Evolutionary conservation across 495 filamentous ascomycete species (phyloP).

Genomic region (Pyrenula aspistea): DNA sequence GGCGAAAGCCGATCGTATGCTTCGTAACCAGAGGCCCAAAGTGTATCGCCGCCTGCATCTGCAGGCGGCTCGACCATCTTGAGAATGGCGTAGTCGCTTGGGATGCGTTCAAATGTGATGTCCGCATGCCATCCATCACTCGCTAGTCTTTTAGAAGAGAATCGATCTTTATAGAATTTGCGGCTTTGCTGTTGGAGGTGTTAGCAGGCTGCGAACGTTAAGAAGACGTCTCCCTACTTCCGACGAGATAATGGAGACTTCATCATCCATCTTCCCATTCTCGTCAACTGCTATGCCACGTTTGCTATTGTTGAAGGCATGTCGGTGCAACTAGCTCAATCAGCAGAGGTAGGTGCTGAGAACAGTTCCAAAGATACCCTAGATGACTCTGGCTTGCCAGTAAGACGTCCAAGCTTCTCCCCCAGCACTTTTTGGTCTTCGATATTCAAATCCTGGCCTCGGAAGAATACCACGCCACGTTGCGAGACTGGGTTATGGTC

Average conservation of each 20-base stretch:
- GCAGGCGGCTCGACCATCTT: slow-evolving; percentile 42
- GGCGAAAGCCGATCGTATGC: slow-evolving; percentile 57
- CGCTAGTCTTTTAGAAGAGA: neutral
- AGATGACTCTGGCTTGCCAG: slow-evolving; percentile 46
- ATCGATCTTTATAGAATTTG: neutral
- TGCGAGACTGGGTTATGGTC: slow-evolving; percentile 56
- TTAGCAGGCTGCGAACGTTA: no score
- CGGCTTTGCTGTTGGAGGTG: neutral
- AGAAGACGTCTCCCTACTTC: neutral
- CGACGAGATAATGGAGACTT: slow-evolving; percentile 1
- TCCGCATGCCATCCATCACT: slow-evolving; percentile 17
- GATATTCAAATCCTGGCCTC: slow-evolving; percentile 48
- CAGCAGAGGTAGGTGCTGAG: no score
- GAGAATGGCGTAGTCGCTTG: slow-evolving; percentile 46
- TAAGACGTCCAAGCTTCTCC: slow-evolving; percentile 43
- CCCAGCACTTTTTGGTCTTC: slow-evolving; percentile 51
- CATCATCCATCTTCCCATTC: slow-evolving; percentile 2
- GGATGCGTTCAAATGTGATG: slow-evolving; percentile 50
- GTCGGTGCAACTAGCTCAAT: no score
- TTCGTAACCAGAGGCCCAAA: slow-evolving; percentile 64
- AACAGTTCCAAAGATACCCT: slow-evolving; percentile 58
- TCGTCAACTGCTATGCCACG: no score
- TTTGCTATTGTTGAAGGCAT: no score
- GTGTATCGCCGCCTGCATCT: slow-evolving; percentile 53
- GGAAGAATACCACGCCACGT: slow-evolving; percentile 65